Evolutionary conservation across 345 rosid genomes (phyloP), one percentile per base, ranked within the genome.

Genomic region (Mallotus nudiflorus): DNA sequence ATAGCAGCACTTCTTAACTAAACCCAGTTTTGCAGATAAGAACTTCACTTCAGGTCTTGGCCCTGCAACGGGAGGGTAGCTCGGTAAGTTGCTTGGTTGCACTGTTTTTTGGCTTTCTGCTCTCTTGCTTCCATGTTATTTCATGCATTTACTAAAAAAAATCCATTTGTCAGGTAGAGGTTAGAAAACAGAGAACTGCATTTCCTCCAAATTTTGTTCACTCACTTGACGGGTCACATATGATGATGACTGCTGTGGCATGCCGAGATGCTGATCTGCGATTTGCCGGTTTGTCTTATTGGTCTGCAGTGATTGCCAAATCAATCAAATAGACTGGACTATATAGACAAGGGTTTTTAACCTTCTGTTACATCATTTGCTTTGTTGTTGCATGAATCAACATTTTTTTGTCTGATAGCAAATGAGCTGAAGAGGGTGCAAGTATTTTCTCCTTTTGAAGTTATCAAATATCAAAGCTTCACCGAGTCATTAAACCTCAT

Each of bases 191-290:
- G 84, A 89, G 92, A 81, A 89, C 99, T 63, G 99, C 99, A 20
- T 95, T 95, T 64, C 97, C 99, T 71, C 99, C 99, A 1, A 95
- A 95, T 73, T 95, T 88, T 76, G 97, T 95, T 62, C 99, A 95
- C 84, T 95, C 99, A 0, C 87, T 95, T 65, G 99, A 95, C 9
- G 96, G 97, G 54, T 81, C 99, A 66, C 99, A 95, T 86, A 95
- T 95, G 99, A 95, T 95, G 99, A 90, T 92, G 99, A 95, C 99
- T 65, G 97, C 99, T 55, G 78, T 95, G 76, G 96, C 99, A 64
- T 92, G 99, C 81, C 80, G 86, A 71, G 92, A 89, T 62, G 96
- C 97, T n/a, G 91, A 89, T 55, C 76, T 95, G 70, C 80, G 78
- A 81, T 95, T 95, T 87, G 99, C 97, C 79, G 99, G 99, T 92